Base-by-base conservation (phyloP, 176 grass and related monocot species). In the Musa acuminata region DNA sequence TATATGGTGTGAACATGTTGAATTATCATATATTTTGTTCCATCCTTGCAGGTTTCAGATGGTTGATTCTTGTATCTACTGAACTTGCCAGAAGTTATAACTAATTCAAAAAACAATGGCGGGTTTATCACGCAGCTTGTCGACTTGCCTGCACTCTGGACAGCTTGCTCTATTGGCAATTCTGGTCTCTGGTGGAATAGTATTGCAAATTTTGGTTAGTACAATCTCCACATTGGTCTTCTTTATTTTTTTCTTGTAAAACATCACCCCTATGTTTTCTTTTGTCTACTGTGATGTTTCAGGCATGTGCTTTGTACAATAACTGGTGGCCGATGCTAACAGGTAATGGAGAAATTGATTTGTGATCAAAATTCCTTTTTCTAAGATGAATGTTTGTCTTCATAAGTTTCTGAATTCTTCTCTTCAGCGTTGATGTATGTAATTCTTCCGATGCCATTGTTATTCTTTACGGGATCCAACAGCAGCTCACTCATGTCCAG, bases 301-400 rank as follows among this genome's bases (percentile, higher is more conserved):
- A 99, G 95, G 95, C 95, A 1, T 99, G 95, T 64, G 86, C 84
- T 84, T 64, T 99, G 2, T 91, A 94, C 55, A 87, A 83, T 83
- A 99, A 99, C 74, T 99, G 95, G 95, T 99, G 95, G 95, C 95
- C 95, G 71, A 94, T 99, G 95, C 79, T 99, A 55, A 99, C 95
- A 87, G 95, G 90, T 99, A 74, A 76, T 66, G 50, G 0, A 67
- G 29, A 35, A 35, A 35, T 35, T 9, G 11, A 24, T 3, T 21
- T 24, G 0, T 52, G 59, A 43, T 24, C 29, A n/a, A 1, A 19
- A 3, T 13, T 35, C 3, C 29, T 35, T 22, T 24, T 55, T 4
- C 21, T 49, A 79, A 8, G 58, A 71, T 80, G 3, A 21, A n/a
- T 16, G 43, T 55, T 3, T 75, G 52, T 69, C 70, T 55, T 19